Evolutionary conservation across 208 protist genomes (phyloP).

Genomic region (Naegleria lovaniensis): DNA sequence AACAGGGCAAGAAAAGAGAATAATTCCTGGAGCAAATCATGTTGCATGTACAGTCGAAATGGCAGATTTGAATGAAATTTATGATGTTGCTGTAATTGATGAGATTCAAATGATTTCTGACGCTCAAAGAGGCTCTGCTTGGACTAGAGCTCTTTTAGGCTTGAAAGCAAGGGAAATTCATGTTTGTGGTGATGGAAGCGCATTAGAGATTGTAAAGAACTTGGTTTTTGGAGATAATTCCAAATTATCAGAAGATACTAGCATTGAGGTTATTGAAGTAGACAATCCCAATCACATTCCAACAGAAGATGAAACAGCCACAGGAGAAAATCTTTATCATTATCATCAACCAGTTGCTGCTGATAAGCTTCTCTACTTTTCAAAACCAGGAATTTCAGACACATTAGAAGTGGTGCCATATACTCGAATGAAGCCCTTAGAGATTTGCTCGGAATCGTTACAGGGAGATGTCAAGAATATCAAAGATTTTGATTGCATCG

Average conservation of each 20-base stretch:
- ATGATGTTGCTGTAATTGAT: constrained; percentile 81
- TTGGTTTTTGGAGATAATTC: constrained; percentile 53
- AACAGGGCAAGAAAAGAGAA: constrained; percentile 78
- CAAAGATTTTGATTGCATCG: constrained; percentile 70
- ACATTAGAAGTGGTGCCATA: neutral
- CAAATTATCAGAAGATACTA: constrained; percentile 46
- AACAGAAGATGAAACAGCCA: neutral
- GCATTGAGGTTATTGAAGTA: constrained; percentile 60
- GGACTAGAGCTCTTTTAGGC: constrained; percentile 83
- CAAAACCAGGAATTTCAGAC: neutral
- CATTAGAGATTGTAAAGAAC: constrained; percentile 59
- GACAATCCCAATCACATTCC: constrained; percentile 41
- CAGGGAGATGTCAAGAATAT: constrained; percentile 35
- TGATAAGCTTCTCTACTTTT: neutral
- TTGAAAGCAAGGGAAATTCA: constrained; percentile 76
- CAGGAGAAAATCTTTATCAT: neutral
- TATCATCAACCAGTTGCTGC: neutral
- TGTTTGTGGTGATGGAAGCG: constrained; percentile 72
- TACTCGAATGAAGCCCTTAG: constrained; percentile 36
- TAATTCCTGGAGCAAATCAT: constrained; percentile 64
- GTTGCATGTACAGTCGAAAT: constrained; percentile 81
- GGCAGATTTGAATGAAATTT: constrained; percentile 58
- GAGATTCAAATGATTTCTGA: constrained; percentile 88
- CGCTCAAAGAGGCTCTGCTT: constrained; percentile 80
- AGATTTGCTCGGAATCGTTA: constrained; percentile 47